Evolutionary conservation across 2,329 filamentous ascomycete genomes (phyloP).

Genomic region (Fusarium coicis): DNA sequence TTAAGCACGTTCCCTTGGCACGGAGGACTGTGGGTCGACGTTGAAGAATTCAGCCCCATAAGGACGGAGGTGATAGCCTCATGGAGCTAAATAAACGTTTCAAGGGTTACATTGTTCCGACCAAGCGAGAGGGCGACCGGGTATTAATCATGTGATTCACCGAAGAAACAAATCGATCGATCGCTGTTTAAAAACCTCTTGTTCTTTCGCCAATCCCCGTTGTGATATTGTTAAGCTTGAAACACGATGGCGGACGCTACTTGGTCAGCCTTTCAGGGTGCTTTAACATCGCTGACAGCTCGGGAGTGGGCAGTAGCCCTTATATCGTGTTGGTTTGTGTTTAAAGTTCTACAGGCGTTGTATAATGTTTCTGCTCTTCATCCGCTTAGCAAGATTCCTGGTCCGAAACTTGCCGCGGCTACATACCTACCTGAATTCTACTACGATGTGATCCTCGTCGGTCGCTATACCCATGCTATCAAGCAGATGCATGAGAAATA

Average conservation of each 20-base stretch:
- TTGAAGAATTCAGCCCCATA: background rate
- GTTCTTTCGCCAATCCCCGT: background rate
- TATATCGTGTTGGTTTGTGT: background rate
- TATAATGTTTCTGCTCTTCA: slow-evolving; percentile 23
- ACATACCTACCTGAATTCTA: slow-evolving; percentile 24
- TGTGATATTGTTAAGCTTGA: background rate
- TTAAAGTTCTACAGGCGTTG: background rate
- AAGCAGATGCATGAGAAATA: slow-evolving; percentile 22
- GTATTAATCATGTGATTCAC: background rate
- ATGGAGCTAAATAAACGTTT: background rate
- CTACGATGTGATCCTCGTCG: slow-evolving; percentile 18
- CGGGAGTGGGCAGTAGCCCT: background rate
- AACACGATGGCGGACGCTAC: background rate
- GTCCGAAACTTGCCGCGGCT: slow-evolving; percentile 13
- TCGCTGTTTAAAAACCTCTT: background rate
- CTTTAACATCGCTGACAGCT: background rate
- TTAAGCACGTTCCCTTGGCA: background rate
- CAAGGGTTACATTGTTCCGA: background rate
- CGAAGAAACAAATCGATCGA: background rate
- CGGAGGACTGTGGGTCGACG: background rate
- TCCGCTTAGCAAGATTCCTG: slow-evolving; percentile 13
- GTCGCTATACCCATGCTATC: slow-evolving; percentile 20
- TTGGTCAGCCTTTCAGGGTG: background rate
- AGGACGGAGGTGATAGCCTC: background rate
- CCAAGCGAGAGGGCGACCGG: background rate